Conservation (phyloP, 441 rosid species). For the Flueggea neowawraea region DNA sequence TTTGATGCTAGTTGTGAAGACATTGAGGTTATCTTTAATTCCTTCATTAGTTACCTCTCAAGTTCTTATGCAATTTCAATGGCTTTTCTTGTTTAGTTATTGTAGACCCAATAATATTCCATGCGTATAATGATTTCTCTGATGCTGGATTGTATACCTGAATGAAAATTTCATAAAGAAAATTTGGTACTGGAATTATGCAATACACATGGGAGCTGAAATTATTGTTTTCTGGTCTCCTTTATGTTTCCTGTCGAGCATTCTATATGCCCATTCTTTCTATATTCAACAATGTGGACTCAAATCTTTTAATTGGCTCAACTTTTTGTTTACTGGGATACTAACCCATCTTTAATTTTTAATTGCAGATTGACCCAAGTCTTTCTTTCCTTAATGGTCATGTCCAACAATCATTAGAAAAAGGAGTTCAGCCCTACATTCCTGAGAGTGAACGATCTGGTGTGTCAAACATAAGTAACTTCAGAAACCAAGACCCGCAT, state of each 20-base stretch:
- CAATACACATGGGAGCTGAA: too few relatives aligned
- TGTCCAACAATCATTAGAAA: constrained; percentile 69
- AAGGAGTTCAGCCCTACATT: constrained; percentile 83
- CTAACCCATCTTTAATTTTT: constrained; percentile 9
- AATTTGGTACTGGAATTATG: too few relatives aligned
- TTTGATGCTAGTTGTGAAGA: constrained; percentile 97
- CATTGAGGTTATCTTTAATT: constrained; percentile 58
- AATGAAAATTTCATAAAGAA: too few relatives aligned
- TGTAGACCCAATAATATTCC: too few relatives aligned
- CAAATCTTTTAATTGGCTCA: constrained; percentile 1
- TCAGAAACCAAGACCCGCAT: constrained; percentile 54
- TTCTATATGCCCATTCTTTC: too few relatives aligned
- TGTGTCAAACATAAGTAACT: constrained; percentile 37
- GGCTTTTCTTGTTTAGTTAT: too few relatives aligned
- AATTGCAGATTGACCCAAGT: constrained; percentile 77
- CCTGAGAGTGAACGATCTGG: constrained; percentile 78
- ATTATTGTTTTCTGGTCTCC: too few relatives aligned
- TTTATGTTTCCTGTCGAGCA: too few relatives aligned
- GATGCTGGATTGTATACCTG: too few relatives aligned
- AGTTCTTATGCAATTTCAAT: neutral
- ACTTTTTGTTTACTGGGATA: constrained; percentile 2
- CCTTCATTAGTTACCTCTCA: neutral
- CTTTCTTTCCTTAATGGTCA: constrained; percentile 75
- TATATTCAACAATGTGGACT: constrained; percentile 1
- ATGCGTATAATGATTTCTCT: too few relatives aligned